Percentiles rank a stretch among this genome's conserved stretches.
Conservation (phyloP, 352 stramenopile genomes). For the Globisporangium ultimum region DNA sequence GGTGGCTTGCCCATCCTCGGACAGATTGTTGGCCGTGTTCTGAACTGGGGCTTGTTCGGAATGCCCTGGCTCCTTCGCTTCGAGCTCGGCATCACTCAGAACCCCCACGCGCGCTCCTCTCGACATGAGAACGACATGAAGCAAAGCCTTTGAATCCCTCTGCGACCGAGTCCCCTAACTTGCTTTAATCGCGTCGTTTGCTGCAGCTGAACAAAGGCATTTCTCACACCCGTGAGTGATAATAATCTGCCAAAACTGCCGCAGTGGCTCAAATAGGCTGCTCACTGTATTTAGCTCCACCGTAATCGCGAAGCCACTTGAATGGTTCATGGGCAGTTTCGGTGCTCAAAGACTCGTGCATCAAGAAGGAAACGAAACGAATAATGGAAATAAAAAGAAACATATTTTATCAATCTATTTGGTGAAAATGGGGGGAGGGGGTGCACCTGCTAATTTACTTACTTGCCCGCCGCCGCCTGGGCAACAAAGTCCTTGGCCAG, state of each 20-base stretch:
- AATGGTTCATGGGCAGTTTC: too few species aligned
- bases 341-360: too few species aligned
- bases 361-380: too few species aligned
- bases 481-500: slow-evolving; percentile 93
- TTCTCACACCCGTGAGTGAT: too few species aligned
- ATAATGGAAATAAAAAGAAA: too few species aligned
- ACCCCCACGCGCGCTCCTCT: slow-evolving; percentile 7
- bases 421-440: not conserved
- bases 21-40: not conserved
- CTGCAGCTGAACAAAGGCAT: too few species aligned
- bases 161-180: too few species aligned
- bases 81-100: slow-evolving; percentile 3
- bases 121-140: slow-evolving; percentile 9
- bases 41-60: not conserved
- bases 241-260: too few species aligned
- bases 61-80: not conserved
- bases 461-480: slow-evolving; percentile 38
- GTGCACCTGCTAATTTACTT: slow-evolving; percentile 6
- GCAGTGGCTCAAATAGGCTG: too few species aligned
- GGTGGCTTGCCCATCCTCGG: not conserved
- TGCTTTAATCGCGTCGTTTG: too few species aligned
- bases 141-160: not conserved
- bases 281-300: too few species aligned
- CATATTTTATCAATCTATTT: slow-evolving; percentile 10
- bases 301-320: too few species aligned